Conservation (phyloP, 495 filamentous ascomycete species). For the Tuber melanosporum region DNA sequence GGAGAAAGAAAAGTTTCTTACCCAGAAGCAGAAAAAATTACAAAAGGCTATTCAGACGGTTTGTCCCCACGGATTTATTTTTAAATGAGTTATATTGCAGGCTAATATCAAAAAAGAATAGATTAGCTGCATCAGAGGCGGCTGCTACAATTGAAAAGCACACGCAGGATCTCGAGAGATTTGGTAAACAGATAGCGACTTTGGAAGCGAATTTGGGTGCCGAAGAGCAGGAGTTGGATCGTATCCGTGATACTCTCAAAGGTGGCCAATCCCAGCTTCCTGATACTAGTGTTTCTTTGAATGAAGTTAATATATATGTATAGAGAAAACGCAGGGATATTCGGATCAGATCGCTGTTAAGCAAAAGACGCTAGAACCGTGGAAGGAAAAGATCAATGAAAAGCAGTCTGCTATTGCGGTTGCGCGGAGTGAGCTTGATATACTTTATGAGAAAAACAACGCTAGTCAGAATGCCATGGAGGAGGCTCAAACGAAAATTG, state of each 20-base stretch:
- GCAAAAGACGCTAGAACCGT: constrained; percentile 91
- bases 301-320: background rate
- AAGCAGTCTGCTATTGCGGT: constrained; percentile 91
- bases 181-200: constrained; percentile 59
- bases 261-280: constrained; percentile 45
- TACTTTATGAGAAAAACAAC: constrained; percentile 79
- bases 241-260: constrained; percentile 75
- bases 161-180: constrained; percentile 67
- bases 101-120: constrained; percentile 43
- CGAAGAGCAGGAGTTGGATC: constrained; percentile 74
- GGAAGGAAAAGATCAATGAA: constrained; percentile 93
- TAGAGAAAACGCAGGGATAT: constrained; percentile 76
- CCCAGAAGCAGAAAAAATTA: constrained; percentile 84
- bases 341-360: constrained; percentile 87
- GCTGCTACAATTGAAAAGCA: constrained; percentile 70
- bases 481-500: constrained; percentile 75
- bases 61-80: background rate
- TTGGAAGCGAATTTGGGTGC: constrained; percentile 66
- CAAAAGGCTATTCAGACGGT: constrained; percentile 72
- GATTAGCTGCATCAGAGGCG: constrained; percentile 64
- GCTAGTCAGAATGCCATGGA: constrained; percentile 74
- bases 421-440: constrained; percentile 86
- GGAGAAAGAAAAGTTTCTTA: constrained; percentile 90
- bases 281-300: background rate
- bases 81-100: background rate